Base-by-base conservation (phyloP, 1,139 yeast genomes). In the Saccharomyces hybrid region DNA sequence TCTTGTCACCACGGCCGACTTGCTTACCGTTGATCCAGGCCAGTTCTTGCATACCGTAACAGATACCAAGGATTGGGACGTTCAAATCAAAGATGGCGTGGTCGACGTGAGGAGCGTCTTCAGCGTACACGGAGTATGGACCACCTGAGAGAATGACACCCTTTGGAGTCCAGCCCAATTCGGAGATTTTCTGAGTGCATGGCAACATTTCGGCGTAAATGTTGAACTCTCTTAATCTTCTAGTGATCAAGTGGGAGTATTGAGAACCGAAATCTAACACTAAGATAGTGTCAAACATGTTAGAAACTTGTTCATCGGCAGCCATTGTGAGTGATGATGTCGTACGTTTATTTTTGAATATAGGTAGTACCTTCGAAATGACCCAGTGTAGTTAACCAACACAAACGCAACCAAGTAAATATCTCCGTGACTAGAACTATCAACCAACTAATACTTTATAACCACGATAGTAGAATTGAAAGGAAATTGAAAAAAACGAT, bases 151-250 rank as follows among this genome's bases (percentile, higher is more conserved):
- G 78, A 69, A 93, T 93, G 59, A 93, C 84, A 75, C 99, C 99
- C 74, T 85, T 88, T 64, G 99, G 99, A 71, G 83, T 90, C 95
- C 97, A 93, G 58, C 84, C 76, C 68, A 95, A 81, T 65, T 93
- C 98, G 54, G 86, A 71, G 70, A 93, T 91, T 78, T 91, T 93
- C 75, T 93, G 98, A 56, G 99, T 93, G 76, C 99, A 93, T 64
- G 99, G 99, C 62, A 93, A 81, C 99, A 93, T 93, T 77, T 95
- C 99, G 62, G 99, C 98, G 75, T 95, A 93, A 63, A 93, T 93
- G 73, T 93, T 89, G 79, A 91, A 89, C 74, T 93, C 99, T 80
- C 99, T 88, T 67, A 93, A 80, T 76, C 99, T 88, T 77, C 99
- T 87, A 59, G 97, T 93, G 73, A 93, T 90, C 71, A 93, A 78